Evolutionary conservation across 169 alveolate genomes (phyloP), one percentile per base, ranked within the genome.

Genomic region (Plasmodium chabaudi): DNA sequence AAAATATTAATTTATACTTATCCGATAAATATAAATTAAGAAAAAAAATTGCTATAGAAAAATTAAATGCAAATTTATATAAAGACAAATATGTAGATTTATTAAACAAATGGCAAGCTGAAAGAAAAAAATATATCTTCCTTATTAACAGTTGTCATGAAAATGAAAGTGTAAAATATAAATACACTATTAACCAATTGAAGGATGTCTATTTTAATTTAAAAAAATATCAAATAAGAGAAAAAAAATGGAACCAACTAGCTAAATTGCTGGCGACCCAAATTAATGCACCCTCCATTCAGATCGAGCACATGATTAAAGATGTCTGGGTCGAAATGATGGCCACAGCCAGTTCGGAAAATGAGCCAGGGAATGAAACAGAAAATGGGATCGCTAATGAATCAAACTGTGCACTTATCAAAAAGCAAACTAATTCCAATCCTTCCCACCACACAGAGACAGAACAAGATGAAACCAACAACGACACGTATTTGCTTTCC

Each of bases 311-410:
- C 6, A 67, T 47, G 3, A 65, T 74, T 15, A 74, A 61, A 65
- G 44, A 61, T 74, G 49, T 61, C 9, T 74, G 88, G 88, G 42
- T 74, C 17, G 88, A 74, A 74, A 74, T 74, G 6, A n/a, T 61
- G 12, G 72, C 88, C 13, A 47, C 75, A 2, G n/a, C 34, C 23
- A 5, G 21, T 13, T 4, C 5, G 25, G 46, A 42, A n/a, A 23
- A n/a, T 9, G 51, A 70, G 6, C 4, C 10, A 23, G 19, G 4
- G 7, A 25, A 51, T 10, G 5, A 34, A 55, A 2, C 46, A 6
- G 55, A 21, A 1, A 34, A 34, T 21, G 23, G 60, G 9, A 7
- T 1, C 6, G 9, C 0, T 1, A 10, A 34, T 4, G 7, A 3
- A 3, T 3, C 42, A 34, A 34, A 34, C 7, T 34, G 0, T 34